These are phyloP conservation scores for Boletus barrowsii DNA, from an alignment of 768 basidiomycete genomes.

Conservation along the genomic window DNA sequence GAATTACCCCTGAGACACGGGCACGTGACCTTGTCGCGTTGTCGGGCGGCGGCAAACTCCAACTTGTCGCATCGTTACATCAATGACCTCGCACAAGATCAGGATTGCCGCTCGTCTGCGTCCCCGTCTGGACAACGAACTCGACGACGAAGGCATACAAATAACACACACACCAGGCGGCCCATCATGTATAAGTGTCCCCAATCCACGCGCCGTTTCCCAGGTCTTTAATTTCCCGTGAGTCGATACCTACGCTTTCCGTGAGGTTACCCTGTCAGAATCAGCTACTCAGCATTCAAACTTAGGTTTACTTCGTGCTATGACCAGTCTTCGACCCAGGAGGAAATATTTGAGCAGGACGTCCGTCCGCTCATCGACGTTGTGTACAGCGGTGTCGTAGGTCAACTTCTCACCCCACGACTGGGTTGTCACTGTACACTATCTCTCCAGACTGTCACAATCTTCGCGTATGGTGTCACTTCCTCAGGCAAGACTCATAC, in stretches of 20 bases:
- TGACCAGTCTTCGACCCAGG: conserved; percentile 65
- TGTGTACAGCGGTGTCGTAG: conserved; percentile 71
- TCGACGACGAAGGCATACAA: conserved; percentile 58
- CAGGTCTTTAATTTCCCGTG: conserved; percentile 81
- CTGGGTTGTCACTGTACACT: background rate
- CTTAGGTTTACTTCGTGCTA: conserved; percentile 73
- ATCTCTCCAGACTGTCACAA: conserved; percentile 64
- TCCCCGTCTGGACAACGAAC: conserved; percentile 58
- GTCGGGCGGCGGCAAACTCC: conserved; percentile 25
- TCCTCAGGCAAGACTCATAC: conserved; percentile 92
- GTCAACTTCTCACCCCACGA: conserved; percentile 22
- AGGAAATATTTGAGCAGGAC: conserved; percentile 73
- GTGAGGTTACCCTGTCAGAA: background rate
- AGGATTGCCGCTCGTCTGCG: conserved; percentile 72
- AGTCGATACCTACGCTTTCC: conserved; percentile 19
- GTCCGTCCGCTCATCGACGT: conserved; percentile 77
- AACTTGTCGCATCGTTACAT: background rate
- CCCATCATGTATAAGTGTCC: conserved; percentile 55
- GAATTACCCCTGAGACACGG: background rate
- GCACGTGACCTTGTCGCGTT: conserved; percentile 28
- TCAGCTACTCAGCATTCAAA: conserved; percentile 1
- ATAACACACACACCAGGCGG: conserved; percentile 44
- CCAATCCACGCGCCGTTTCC: conserved; percentile 64
- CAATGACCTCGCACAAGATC: conserved; percentile 46
- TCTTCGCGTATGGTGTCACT: conserved; percentile 90